phyloP scores from a whole-genome alignment of 2,329 filamentous ascomycete species.

The Pestalotiopsis sp. region DNA sequence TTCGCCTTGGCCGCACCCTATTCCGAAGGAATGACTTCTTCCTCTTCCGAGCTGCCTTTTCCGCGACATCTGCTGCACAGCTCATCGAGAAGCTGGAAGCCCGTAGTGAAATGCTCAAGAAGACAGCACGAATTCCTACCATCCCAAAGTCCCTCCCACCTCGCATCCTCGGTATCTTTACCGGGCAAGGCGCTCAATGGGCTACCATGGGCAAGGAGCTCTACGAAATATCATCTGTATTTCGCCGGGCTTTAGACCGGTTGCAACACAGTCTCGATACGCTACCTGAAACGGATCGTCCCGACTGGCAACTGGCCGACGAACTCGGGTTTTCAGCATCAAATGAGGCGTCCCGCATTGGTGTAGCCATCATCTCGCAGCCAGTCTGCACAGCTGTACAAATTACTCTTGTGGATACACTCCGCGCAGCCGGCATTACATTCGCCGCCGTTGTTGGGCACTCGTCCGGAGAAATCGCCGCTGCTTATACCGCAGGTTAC shows the following conservation, averaged over 20 bases:
- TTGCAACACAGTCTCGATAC: too few species aligned
- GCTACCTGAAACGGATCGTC: too few species aligned
- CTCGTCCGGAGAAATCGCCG: conserved; percentile 46
- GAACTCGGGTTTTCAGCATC: background rate
- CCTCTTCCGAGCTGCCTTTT: too few species aligned
- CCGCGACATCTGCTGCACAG: too few species aligned
- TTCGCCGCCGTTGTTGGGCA: conserved; percentile 42
- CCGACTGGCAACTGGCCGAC: too few species aligned
- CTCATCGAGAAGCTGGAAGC: too few species aligned
- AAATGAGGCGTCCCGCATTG: background rate
- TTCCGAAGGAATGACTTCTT: too few species aligned
- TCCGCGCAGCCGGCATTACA: conserved; percentile 37
- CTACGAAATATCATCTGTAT: background rate
- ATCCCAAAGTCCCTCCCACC: too few species aligned
- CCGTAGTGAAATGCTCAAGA: too few species aligned
- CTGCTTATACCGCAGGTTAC: conserved; percentile 41
- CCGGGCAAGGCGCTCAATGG: conserved; percentile 34
- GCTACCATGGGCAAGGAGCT: conserved; percentile 34
- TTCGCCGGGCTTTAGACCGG: too few species aligned
- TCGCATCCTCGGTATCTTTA: conserved; percentile 29
- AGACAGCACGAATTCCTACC: too few species aligned
- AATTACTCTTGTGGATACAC: conserved; percentile 38
- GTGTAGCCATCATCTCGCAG: conserved; percentile 33
- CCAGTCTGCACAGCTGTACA: conserved; percentile 43
- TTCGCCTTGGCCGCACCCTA: too few species aligned